Base-by-base conservation (phyloP, 495 filamentous ascomycete species). In the Staphylotrichum tortipilum region DNA sequence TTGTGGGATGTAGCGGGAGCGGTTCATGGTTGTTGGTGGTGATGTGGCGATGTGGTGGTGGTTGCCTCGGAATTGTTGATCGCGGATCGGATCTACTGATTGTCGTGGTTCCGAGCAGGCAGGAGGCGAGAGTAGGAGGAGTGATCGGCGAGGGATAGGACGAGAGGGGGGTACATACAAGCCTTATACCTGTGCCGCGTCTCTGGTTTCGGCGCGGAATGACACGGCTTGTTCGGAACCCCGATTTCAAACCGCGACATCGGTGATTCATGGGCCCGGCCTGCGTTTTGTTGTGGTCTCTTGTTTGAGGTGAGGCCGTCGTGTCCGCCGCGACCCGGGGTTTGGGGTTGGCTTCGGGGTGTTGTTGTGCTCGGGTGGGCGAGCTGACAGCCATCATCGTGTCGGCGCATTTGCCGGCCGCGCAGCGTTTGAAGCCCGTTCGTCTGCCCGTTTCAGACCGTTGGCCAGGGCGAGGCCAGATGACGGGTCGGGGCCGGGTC, bases 1-100 rank as follows among this genome's bases (percentile, higher is more conserved):
- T 4, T 55, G 36, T 0, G 47, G 41, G 22, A 47, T 42, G 35
- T 55, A 55, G 14, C 47, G 53, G 28, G 53, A 55, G 28, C 47
- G 53, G 37, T 50, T 55, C 53, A 55, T 55, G 47, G 22, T 12
- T 4, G 15, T 22, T 38, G 33, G 28, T 48, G 24, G 40, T 21
- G 8, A 18, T 23, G 18, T 11, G 28, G 18, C 40, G 7, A 9
- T 23, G n/a, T n/a, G n/a, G n/a, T n/a, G n/a, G n/a, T n/a, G 18
- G 4, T 38, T 22, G 24, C n/a, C 29, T 15, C 14, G 41, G 35
- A 44, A 3, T 14, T n/a, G n/a, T n/a, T n/a, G n/a, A n/a, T n/a
- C n/a, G n/a, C n/a, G n/a, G n/a, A n/a, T 50, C 29, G 37, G 41
- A 49, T 50, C 40, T 46, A 34, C 52, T 40, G 34, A 50, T 29